Evolutionary conservation across 2,329 filamentous ascomycete genomes (phyloP).

Genomic region (Alternaria solani): DNA sequence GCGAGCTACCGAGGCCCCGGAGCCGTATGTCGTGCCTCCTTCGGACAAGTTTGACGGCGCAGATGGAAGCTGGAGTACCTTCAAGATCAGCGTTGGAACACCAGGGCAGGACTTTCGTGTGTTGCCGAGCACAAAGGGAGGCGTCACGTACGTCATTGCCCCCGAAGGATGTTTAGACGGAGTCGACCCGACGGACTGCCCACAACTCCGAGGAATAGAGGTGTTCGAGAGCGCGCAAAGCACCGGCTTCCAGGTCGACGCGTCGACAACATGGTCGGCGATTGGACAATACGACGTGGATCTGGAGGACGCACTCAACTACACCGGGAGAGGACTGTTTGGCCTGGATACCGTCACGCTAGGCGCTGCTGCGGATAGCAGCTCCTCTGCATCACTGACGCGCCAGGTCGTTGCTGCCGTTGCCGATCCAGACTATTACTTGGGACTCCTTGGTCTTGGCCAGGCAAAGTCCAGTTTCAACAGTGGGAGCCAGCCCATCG

Average conservation of each 20-base stretch:
- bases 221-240: constrained; percentile 41
- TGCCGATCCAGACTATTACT: constrained; percentile 40
- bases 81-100: constrained; percentile 51
- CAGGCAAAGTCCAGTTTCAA: constrained; percentile 42
- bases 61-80: constrained; percentile 54
- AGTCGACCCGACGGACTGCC: constrained; percentile 40
- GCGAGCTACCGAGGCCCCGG: constrained; percentile 25
- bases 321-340: constrained; percentile 39
- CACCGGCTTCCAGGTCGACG: constrained; percentile 41
- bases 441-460: constrained; percentile 43
- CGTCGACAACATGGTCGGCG: constrained; percentile 43
- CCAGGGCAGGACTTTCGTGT: constrained; percentile 52
- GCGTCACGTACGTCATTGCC: constrained; percentile 40
- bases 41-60: constrained; percentile 51
- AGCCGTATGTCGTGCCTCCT: constrained; percentile 44
- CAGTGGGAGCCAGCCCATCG: constrained; percentile 34
- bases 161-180: constrained; percentile 47
- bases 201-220: constrained; percentile 41
- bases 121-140: constrained; percentile 45
- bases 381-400: constrained; percentile 30
- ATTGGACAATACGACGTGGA: constrained; percentile 45
- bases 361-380: constrained; percentile 30
- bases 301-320: constrained; percentile 41
- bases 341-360: constrained; percentile 44
- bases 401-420: constrained; percentile 43